Evolutionary conservation across 225 moss, liverwort and hornwort species (phyloP).

Genomic region (Polytrichum formosum): DNA sequence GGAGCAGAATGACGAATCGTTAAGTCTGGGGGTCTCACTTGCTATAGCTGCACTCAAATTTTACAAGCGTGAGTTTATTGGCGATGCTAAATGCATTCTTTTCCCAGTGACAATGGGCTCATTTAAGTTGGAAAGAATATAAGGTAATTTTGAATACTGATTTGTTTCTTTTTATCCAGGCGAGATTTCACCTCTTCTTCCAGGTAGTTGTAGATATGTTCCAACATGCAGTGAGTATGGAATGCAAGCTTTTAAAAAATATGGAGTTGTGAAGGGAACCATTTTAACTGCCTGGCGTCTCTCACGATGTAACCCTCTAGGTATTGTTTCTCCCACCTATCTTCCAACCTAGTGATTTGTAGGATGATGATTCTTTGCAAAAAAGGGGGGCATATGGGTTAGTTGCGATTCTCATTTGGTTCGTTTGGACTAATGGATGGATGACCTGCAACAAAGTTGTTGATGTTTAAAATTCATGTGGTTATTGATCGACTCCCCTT

Average conservation of each 20-base stretch:
- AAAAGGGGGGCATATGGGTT: no score
- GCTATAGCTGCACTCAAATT: constrained; percentile 62
- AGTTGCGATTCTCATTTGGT: no score
- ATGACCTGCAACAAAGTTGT: no score
- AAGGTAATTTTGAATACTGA: no score
- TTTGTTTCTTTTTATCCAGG: constrained; percentile 28
- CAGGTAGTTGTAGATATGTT: constrained; percentile 88
- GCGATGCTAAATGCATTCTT: neutral
- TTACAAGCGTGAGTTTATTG: constrained; percentile 60
- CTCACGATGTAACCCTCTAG: constrained; percentile 84
- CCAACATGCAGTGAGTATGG: constrained; percentile 97
- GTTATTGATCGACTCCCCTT: no score
- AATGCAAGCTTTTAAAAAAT: constrained; percentile 82
- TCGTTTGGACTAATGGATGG: no score
- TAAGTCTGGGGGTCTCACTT: constrained; percentile 56
- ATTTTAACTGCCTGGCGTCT: constrained; percentile 79
- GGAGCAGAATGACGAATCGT: constrained; percentile 13
- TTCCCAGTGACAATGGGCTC: neutral
- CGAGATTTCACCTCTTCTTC: constrained; percentile 75
- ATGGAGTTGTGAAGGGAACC: constrained; percentile 79
- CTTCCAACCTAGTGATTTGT: neutral
- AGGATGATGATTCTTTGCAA: neutral
- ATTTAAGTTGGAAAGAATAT: no score
- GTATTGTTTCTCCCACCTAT: constrained; percentile 18
- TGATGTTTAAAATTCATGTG: no score